Conservation (phyloP, 148 eudicot species). For the Chenopodium album region DNA sequence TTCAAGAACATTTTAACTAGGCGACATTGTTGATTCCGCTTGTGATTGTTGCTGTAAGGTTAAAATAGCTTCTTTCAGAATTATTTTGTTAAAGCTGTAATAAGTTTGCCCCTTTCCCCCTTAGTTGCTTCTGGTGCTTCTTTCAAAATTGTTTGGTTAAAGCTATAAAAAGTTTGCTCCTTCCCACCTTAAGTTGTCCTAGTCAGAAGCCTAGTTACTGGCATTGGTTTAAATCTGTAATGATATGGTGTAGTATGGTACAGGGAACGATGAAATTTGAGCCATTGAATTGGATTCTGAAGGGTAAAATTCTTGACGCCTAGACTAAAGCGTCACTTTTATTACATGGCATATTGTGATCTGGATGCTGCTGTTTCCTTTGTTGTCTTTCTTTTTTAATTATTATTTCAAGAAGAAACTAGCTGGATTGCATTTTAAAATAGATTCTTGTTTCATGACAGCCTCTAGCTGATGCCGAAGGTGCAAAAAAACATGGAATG, state of each 20-base stretch:
- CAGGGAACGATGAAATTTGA: not conserved
- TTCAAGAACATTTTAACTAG: no score
- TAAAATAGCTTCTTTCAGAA: not conserved
- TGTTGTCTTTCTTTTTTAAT: not conserved
- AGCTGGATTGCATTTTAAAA: conserved; percentile 7
- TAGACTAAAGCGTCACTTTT: not conserved
- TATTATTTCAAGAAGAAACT: not conserved
- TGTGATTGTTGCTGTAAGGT: not conserved
- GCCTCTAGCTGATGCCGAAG: conserved; percentile 99
- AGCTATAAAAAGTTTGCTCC: not conserved
- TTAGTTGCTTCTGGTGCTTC: not conserved
- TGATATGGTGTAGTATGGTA: not conserved
- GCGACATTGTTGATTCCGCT: not conserved
- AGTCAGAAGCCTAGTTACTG: not conserved
- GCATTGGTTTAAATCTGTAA: not conserved
- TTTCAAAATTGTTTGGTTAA: not conserved
- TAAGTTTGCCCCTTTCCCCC: not conserved
- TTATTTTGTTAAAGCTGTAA: not conserved
- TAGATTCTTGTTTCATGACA: conserved; percentile 40
- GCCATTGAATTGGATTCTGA: not conserved
- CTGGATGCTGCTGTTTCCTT: not conserved
- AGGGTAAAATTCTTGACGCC: conserved; percentile 10
- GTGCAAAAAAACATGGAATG: conserved; percentile 76
- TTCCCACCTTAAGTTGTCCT: not conserved
- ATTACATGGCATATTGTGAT: not conserved